Conservation (phyloP, 116 monocot genomes). For the Posidonia oceanica region DNA sequence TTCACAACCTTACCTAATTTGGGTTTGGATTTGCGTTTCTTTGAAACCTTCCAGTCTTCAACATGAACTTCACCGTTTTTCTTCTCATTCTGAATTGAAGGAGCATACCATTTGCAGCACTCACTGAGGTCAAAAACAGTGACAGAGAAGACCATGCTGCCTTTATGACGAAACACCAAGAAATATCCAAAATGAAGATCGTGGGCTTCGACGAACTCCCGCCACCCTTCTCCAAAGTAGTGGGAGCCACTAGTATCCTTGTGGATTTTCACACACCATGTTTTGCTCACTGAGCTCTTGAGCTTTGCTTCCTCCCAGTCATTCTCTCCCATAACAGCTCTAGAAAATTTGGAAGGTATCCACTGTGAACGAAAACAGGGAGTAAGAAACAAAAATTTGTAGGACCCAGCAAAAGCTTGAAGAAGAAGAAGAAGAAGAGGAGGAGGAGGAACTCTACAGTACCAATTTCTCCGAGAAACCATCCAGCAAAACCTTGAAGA, state of each 20-base stretch:
- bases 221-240: conserved; percentile 6
- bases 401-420: no score
- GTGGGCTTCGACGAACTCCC: conserved; percentile 1
- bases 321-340: not conserved
- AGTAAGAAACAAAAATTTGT: not conserved
- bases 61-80: no score
- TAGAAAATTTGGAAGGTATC: conserved; percentile 3
- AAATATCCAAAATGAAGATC: conserved; percentile 7
- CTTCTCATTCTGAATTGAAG: not conserved
- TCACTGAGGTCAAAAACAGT: not conserved
- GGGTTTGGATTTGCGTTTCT: not conserved
- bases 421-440: not conserved
- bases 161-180: conserved; percentile 2
- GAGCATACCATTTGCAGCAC: not conserved
- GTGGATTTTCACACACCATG: not conserved
- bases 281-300: conserved; percentile 3
- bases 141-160: conserved; percentile 6
- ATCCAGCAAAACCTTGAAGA: not conserved
- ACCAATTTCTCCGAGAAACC: not conserved
- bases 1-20: no score
- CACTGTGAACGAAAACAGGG: not conserved
- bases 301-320: not conserved
- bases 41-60: not conserved
- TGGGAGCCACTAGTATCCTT: not conserved
- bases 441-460: not conserved